Percentiles rank a stretch among this genome's conserved stretches.
Evolutionary conservation across 805 yeast species (phyloP).

Genomic region (Starmerella kuoi): DNA sequence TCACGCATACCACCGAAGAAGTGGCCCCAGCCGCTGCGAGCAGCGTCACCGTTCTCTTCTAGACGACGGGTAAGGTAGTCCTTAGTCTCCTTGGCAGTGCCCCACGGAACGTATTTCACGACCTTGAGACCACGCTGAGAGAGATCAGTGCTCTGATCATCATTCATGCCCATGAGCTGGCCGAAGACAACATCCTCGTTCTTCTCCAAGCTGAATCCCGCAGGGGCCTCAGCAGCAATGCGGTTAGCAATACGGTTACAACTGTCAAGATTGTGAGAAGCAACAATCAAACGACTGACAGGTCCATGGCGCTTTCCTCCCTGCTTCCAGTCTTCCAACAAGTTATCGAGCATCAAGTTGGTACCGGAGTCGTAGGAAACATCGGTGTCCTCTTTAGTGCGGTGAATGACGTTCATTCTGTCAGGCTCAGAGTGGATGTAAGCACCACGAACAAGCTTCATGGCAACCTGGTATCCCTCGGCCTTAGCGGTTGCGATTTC

Average conservation of each 20-base stretch:
- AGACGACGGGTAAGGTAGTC: conserved; percentile 78
- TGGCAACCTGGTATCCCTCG: conserved; percentile 57
- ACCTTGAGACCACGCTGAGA: conserved; percentile 56
- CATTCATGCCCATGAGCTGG: conserved; percentile 93
- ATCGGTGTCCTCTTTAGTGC: conserved; percentile 73
- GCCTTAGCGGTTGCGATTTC: conserved; percentile 56
- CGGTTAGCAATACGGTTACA: conserved; percentile 56
- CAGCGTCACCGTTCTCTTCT: conserved; percentile 80
- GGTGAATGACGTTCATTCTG: conserved; percentile 54
- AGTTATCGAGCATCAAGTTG: conserved; percentile 45
- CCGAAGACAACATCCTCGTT: conserved; percentile 55
- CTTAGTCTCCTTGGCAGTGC: conserved; percentile 87
- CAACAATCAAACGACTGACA: conserved; percentile 53
- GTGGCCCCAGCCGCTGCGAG: conserved; percentile 25
- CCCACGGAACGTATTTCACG: conserved; percentile 95
- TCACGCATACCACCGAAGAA: conserved; percentile 21
- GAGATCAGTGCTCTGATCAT: conserved; percentile 67
- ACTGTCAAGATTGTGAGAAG: conserved; percentile 79
- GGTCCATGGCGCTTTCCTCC: conserved; percentile 41
- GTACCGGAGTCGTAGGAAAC: conserved; percentile 60
- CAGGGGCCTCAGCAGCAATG: conserved; percentile 30
- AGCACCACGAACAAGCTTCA: conserved; percentile 91
- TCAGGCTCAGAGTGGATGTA: conserved; percentile 80
- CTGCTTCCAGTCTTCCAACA: conserved; percentile 36
- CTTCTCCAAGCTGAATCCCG: conserved; percentile 20